Evolutionary conservation across 441 rosid genomes (phyloP).

Genomic region (Jatropha podagrica): DNA sequence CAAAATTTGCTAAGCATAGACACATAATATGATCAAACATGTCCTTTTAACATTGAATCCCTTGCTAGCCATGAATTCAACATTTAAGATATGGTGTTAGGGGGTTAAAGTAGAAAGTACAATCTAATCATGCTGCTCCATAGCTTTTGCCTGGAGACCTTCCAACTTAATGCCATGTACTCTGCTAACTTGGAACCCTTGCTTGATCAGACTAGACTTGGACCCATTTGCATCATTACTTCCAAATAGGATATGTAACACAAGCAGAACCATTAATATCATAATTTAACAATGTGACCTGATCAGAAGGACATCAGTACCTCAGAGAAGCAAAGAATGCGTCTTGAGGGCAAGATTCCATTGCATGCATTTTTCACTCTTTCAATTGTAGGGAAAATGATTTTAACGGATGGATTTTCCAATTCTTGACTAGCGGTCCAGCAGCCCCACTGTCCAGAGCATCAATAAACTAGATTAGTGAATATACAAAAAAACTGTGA

Average conservation of each 20-base stretch:
- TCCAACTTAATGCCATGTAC: constrained; percentile 3
- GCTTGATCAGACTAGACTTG: not conserved
- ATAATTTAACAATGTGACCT: constrained; percentile 1
- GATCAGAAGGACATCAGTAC: constrained; percentile 37
- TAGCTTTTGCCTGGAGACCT: not conserved
- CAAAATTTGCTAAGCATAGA: not conserved
- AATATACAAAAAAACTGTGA: constrained; percentile 9
- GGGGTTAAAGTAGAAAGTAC: not conserved
- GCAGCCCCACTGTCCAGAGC: constrained; percentile 78
- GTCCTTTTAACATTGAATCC: not conserved
- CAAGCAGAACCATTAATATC: not conserved
- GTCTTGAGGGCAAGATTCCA: constrained; percentile 68
- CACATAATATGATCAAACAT: not conserved
- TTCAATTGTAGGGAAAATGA: constrained; percentile 82
- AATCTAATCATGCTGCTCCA: not conserved
- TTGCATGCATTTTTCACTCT: constrained; percentile 61
- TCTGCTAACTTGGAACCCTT: not conserved
- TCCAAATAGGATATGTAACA: constrained; percentile 3
- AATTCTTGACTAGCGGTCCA: constrained; percentile 89
- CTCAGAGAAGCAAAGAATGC: constrained; percentile 91
- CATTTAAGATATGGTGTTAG: not conserved
- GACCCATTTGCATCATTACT: not conserved
- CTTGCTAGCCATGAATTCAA: not conserved
- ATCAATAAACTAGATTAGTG: constrained; percentile 17
- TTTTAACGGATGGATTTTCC: constrained; percentile 66